Conservation (phyloP, 2,329 filamentous ascomycete genomes). For the Rhinocladiella mackenziei region DNA sequence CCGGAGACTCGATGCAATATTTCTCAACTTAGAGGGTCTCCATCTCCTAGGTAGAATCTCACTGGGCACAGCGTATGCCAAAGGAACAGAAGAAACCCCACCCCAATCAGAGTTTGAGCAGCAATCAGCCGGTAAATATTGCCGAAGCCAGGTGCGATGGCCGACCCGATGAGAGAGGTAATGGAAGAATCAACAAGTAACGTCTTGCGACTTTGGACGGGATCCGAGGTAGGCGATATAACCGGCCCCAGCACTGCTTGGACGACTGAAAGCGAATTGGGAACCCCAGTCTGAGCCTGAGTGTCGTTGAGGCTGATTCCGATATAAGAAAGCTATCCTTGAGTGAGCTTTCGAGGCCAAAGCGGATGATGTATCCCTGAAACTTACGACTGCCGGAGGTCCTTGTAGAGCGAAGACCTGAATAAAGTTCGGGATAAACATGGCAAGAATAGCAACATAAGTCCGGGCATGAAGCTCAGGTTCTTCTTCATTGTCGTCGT, state of each 20-base stretch:
- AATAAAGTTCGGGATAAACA: conserved; percentile 24
- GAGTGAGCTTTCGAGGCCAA: not conserved
- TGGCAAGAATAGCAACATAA: conserved; percentile 22
- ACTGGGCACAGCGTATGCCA: conserved; percentile 24
- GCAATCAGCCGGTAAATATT: conserved; percentile 23
- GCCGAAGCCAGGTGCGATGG: conserved; percentile 23
- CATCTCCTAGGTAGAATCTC: conserved; percentile 26
- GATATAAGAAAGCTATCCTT: conserved; percentile 20
- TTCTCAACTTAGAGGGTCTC: conserved; percentile 24
- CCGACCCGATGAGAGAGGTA: conserved; percentile 20
- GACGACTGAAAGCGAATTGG: conserved; percentile 25
- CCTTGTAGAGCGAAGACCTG: conserved; percentile 23
- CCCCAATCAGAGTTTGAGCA: conserved; percentile 23
- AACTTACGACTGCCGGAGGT: conserved; percentile 26
- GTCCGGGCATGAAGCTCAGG: conserved; percentile 25
- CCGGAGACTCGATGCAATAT: not conserved
- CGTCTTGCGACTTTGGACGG: conserved; percentile 24
- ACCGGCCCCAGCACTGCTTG: conserved; percentile 25
- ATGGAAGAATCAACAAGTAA: conserved; percentile 21
- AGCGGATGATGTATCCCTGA: not conserved
- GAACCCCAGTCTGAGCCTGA: conserved; percentile 22
- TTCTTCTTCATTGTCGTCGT: conserved; percentile 21
- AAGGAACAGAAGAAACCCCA: conserved; percentile 24
- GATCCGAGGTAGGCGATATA: conserved; percentile 23
- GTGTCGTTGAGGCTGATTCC: conserved; percentile 19